A percentile compares a stretch with the other conserved stretches of the same genome.
Conservation (phyloP, 495 filamentous ascomycete species). For the Aspergillus steynii region DNA sequence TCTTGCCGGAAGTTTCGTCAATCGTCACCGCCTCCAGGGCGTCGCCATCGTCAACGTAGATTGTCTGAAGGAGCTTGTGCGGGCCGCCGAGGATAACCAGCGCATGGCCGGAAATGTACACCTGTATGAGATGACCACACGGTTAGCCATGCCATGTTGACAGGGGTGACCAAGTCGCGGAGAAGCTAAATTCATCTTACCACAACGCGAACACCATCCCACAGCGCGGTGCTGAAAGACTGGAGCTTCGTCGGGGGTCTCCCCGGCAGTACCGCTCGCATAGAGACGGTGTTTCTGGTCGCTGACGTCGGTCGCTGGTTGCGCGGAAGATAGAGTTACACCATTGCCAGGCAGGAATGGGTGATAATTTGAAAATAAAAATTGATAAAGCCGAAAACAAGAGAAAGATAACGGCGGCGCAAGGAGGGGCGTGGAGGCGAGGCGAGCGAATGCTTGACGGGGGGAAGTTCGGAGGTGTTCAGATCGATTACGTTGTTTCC, state of each 20-base stretch:
- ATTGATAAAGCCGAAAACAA: not conserved
- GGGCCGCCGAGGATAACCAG: constrained; percentile 78
- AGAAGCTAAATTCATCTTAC: constrained; percentile 49
- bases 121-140: constrained; percentile 46
- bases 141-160: constrained; percentile 3
- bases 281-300: constrained; percentile 41
- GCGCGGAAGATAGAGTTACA: constrained; percentile 33
- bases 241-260: constrained; percentile 86
- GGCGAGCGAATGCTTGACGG: constrained; percentile 20
- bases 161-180: not conserved
- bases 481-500: constrained; percentile 26
- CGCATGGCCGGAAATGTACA: constrained; percentile 86
- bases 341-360: constrained; percentile 34
- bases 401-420: constrained; percentile 4
- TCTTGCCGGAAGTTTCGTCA: constrained; percentile 80
- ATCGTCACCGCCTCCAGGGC: constrained; percentile 72
- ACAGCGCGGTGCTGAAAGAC: constrained; percentile 82
- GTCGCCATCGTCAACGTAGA: constrained; percentile 77
- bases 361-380: not conserved
- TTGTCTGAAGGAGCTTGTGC: constrained; percentile 79
- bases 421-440: constrained; percentile 12
- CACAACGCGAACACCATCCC: constrained; percentile 77
- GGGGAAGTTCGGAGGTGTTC: constrained; percentile 13
- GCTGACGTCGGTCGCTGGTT: constrained; percentile 26
- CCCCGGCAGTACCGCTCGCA: constrained; percentile 86